These are phyloP conservation scores for Solanum peruvianum DNA, from an alignment of 257 asterid species.

Conservation along the genomic window DNA sequence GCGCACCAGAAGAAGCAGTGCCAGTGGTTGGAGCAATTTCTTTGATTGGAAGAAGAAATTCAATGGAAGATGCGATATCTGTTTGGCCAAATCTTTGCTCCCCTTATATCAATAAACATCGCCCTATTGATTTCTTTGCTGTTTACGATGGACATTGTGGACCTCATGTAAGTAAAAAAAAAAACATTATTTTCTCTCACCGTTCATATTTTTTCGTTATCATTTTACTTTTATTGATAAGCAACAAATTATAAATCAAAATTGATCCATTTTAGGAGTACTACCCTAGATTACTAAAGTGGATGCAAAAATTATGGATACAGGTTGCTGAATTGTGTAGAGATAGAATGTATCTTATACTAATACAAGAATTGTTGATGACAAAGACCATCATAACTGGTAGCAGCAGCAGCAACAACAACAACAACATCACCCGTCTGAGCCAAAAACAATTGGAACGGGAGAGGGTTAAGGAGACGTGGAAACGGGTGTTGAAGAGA, in stretches of 20 bases:
- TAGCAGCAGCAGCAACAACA: too few species aligned
- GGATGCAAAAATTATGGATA: too few species aligned
- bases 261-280: too few species aligned
- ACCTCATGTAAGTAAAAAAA: neutral
- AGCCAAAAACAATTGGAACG: neutral
- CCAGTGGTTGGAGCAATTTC: neutral
- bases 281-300: neutral
- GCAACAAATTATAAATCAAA: too few species aligned
- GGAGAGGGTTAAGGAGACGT: neutral
- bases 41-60: neutral
- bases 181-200: too few species aligned
- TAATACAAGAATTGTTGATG: neutral
- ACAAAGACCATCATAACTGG: neutral
- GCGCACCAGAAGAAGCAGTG: neutral
- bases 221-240: too few species aligned
- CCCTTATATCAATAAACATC: neutral
- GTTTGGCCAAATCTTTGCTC: neutral
- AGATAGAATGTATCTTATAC: neutral
- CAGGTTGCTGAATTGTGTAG: neutral
- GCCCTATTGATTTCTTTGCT: conserved; percentile 1
- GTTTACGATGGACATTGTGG: conserved; percentile 14
- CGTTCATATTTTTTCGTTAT: too few species aligned
- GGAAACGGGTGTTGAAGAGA: neutral
- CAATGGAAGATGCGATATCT: conserved; percentile 5
- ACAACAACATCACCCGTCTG: too few species aligned